Conservation (phyloP, 352 stramenopile genomes). For the Globisporangium recalcitrans region DNA sequence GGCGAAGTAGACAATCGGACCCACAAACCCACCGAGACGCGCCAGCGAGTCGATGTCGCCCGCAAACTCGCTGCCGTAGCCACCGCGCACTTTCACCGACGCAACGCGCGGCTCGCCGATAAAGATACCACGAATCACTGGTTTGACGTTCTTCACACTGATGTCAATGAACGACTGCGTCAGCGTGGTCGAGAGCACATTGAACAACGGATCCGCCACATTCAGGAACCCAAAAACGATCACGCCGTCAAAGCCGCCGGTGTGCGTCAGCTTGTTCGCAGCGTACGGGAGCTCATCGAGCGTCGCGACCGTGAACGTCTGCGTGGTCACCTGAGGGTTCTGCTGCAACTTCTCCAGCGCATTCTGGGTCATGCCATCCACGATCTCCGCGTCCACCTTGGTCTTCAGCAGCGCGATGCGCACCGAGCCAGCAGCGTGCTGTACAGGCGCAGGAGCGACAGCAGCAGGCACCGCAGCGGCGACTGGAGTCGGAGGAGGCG, state of each 20-base stretch:
- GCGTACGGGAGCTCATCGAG: constrained; percentile 82
- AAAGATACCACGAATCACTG: constrained; percentile 71
- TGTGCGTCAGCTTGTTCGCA: constrained; percentile 71
- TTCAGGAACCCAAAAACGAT: constrained; percentile 81
- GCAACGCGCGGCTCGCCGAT: constrained; percentile 68
- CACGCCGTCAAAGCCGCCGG: constrained; percentile 63
- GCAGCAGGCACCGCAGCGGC: constrained; percentile 16
- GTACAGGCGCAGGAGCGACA: constrained; percentile 6
- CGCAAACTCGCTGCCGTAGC: constrained; percentile 65
- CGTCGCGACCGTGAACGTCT: constrained; percentile 69
- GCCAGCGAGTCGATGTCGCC: constrained; percentile 59
- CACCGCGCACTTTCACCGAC: constrained; percentile 66
- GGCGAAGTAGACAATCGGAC: constrained; percentile 10
- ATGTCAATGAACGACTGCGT: constrained; percentile 81
- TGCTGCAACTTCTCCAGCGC: constrained; percentile 42
- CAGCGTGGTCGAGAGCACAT: constrained; percentile 45
- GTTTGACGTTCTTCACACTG: constrained; percentile 74
- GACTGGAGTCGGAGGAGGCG: constrained; percentile 12
- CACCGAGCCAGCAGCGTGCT: constrained; percentile 15
- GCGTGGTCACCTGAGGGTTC: constrained; percentile 25
- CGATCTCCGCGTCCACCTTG: constrained; percentile 60
- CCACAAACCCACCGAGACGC: constrained; percentile 35
- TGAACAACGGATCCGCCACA: constrained; percentile 56
- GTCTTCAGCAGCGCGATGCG: constrained; percentile 80
- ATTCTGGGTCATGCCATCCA: constrained; percentile 67